Base-by-base conservation (phyloP, 2,329 filamentous ascomycete species). In the Colletotrichum sp. region DNA sequence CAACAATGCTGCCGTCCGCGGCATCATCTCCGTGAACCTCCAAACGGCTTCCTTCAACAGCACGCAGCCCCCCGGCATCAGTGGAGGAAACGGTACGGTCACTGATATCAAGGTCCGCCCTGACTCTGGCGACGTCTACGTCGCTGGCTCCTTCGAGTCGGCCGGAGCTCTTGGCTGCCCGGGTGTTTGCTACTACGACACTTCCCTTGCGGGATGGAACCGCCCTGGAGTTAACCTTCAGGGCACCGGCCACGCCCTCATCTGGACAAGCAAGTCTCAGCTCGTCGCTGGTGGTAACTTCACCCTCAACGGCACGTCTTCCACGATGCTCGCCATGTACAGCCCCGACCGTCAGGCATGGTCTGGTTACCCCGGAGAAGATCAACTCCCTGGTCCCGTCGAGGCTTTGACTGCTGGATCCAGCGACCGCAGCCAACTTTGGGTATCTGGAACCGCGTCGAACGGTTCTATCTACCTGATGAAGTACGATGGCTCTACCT, bases 111-210 rank as follows among this genome's bases (percentile, higher is more conserved):
- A 92, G 13, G 88, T 93, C 10, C 93, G 93, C 71, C 94, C 95
- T 1, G 90, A 90, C 70, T 92, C 92, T 22, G 88, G 89, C 2
- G 92, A 97, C 66, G 89, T 99, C 15, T 99, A 94, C 81, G 94
- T 99, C 36, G 96, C 94, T 48, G 97, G 97, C 36, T 92, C 91
- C 12, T 99, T 98, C 81, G 88, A 91, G n/a, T 91, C 91, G 36
- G 97, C 96, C 22, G 97, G 97, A 32, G 93, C 94, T 6, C 89
- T 98, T 34, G 93, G 91, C 56, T 99, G 97, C 82, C 92, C 94
- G 5, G 93, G 92, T 62, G 91, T 99, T 28, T 99, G 97, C 85
- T 88, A 94, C 75, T 98, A 94, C 85, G 93, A 94, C 81, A 91
- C 93, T 3, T 87, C 91, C 9, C 89, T 89, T 6, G 90, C 89